Percentiles rank a stretch among this genome's conserved stretches.
These are phyloP conservation scores for Mucor racemosus DNA, from an alignment of 371 early-diverging fungal genomes.

Conservation along the genomic window DNA sequence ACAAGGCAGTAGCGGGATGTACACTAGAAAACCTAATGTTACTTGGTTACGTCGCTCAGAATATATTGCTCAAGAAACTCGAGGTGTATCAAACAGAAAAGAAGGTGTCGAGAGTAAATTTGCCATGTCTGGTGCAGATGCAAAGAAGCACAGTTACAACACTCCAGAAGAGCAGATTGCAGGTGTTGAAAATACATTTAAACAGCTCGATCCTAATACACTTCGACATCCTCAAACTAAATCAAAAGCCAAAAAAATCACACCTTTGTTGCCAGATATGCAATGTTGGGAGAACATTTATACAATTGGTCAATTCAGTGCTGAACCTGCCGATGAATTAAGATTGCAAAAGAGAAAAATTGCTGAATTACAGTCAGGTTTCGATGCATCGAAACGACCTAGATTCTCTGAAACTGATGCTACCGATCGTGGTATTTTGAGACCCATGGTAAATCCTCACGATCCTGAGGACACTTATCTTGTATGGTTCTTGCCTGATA, in stretches of 20 bases:
- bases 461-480: constrained; percentile 55
- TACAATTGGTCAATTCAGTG: constrained; percentile 72
- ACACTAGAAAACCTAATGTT: constrained; percentile 47
- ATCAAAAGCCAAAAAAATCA: constrained; percentile 72
- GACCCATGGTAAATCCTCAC: constrained; percentile 60
- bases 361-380: not conserved
- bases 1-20: constrained; percentile 22
- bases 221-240: constrained; percentile 79
- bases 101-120: constrained; percentile 39
- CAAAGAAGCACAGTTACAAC: constrained; percentile 39
- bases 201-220: constrained; percentile 45
- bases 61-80: constrained; percentile 57
- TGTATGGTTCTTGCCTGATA: constrained; percentile 55
- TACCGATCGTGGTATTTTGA: constrained; percentile 63
- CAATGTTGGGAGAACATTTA: constrained; percentile 70
- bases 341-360: constrained; percentile 34
- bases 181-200: constrained; percentile 77
- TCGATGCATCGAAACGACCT: constrained; percentile 10
- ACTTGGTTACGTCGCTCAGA: constrained; percentile 74
- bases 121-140: constrained; percentile 34
- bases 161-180: constrained; percentile 66
- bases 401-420: constrained; percentile 38
- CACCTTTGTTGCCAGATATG: constrained; percentile 81
- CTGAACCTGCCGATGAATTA: constrained; percentile 68
- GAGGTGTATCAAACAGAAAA: constrained; percentile 26